Base-by-base conservation (phyloP, 805 yeast genomes). In the Yamadazyma olivae region DNA sequence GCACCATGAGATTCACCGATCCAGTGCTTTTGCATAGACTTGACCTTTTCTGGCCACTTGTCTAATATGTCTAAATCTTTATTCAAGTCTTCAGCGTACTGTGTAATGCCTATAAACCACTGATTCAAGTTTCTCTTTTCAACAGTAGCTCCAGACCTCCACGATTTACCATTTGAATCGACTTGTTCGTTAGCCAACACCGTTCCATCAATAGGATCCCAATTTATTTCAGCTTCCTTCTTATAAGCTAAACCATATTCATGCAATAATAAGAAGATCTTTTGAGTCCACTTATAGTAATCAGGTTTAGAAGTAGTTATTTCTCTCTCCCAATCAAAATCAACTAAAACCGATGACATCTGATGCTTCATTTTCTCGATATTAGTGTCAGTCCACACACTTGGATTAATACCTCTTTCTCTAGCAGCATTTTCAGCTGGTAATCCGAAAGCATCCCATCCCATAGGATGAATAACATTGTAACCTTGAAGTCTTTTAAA, bases 391-490 rank as follows among this genome's bases (percentile, higher is more conserved):
- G 99, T 93, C 99, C 99, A 93, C 1, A 59, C 71, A 0, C 77
- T 75, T 0, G 99, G 97, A 43, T 77, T 78, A 9, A 87, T 70
- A 1, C 79, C 78, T 43, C 95, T 64, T 56, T 90, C 96, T 20
- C 88, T 81, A 0, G 99, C 99, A 0, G 99, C 99, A 57, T 93
- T 93, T 56, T 93, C 99, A 1, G 99, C 99, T 0, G 99, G 99
- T 18, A 93, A 67, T 1, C 99, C 99, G 70, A 93, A 93, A 0
- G 98, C 95, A 67, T 93, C 99, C 97, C 97, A 93, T 0, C 99
- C 99, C 95, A 93, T 90, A 0, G 98, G 97, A 54, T 93, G 96
- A 2, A 91, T 69, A 10, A 91, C 96, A 25, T 79, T 64, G 47
- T 71, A 74, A 1, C 96, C 96, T 33, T 74, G 75, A 61, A 86